Evolutionary conservation across 257 asterid species (phyloP), one percentile per base, ranked within the genome.

Genomic region (Galeopsis tetrahit): DNA sequence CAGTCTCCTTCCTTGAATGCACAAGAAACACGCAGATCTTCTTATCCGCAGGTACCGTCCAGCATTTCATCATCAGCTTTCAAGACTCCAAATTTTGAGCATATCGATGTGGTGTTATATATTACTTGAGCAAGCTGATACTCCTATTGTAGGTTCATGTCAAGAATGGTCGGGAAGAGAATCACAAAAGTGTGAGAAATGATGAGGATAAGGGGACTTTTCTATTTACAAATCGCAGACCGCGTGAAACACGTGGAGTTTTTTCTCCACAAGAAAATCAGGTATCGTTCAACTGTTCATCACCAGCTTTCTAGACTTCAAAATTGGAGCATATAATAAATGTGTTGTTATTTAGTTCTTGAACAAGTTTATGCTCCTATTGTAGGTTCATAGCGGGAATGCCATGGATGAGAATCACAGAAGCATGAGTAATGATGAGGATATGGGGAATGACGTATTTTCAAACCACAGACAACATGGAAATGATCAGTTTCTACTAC

Each of bases 241-340:
- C 43, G 6, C 43, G 43, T 38, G 43, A 8, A 38, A 38, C 28
- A n/a, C 31, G 2, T n/a, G 32, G 57, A 51, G 10, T 31, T 5
- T 51, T 51, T 51, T 15, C 57, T 51, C 28, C 57, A 15, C 31
- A 1, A 15, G 3, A 10, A 32, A 51, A 51, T 14, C 31, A 5
- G 28, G 31, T 51, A 51, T n/a, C 55, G 4, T 43, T 2, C n/a
- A 10, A 2, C 53, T 0, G 53, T 17, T 15, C 58, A n/a, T 51
- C 31, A 51, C 31, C 58, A 51, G 32, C 10, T 51, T 59, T 33
- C 65, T 7, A 4, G 63, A 35, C 63, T 66, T 81, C 81, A 60
- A 63, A 34, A 52, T 2, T 14, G 59, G 75, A 78, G 70, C 33
- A 38, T 70, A 7, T 21, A 21, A 21, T 21, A 21, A 40, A 40